Percentiles rank a stretch among this genome's conserved stretches.
Evolutionary conservation across 805 yeast species (phyloP).

Genomic region (Zygosaccharomyces gambellarensis): DNA sequence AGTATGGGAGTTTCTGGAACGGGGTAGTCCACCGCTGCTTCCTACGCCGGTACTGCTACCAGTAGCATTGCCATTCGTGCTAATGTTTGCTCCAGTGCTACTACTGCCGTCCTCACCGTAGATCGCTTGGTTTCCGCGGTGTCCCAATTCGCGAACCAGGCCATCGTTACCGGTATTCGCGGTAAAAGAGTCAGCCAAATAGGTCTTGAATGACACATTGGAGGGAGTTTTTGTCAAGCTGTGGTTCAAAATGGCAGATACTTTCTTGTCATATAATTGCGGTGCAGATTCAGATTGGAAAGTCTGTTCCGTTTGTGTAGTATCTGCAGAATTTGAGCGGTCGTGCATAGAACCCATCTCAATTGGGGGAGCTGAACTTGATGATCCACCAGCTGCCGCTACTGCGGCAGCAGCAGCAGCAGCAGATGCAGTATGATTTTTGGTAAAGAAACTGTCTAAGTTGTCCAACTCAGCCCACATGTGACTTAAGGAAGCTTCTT

Average conservation of each 20-base stretch:
- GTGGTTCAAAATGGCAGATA: slow-evolving; percentile 65
- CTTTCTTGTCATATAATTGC: slow-evolving; percentile 73
- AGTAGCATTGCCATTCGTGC: neutral
- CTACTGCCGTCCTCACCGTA: slow-evolving; percentile 9
- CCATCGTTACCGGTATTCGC: slow-evolving; percentile 27
- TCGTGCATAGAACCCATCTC: slow-evolving; percentile 32
- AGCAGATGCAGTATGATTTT: slow-evolving; percentile 37
- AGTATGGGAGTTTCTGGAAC: slow-evolving; percentile 12
- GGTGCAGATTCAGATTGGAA: slow-evolving; percentile 68
- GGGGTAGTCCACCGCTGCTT: slow-evolving; percentile 13
- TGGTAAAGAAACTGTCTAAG: slow-evolving; percentile 81
- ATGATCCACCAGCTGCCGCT: slow-evolving; percentile 7
- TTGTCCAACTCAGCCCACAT: slow-evolving; percentile 93
- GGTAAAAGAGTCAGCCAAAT: slow-evolving; percentile 63
- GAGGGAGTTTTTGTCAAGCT: slow-evolving; percentile 72
- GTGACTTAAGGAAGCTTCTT: slow-evolving; percentile 73
- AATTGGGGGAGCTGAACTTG: slow-evolving; percentile 9
- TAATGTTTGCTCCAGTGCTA: neutral
- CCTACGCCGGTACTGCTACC: neutral
- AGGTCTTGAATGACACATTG: slow-evolving; percentile 69
- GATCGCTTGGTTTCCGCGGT: slow-evolving; percentile 6
- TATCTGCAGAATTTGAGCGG: slow-evolving; percentile 52
- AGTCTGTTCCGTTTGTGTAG: slow-evolving; percentile 46
- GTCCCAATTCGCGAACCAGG: slow-evolving; percentile 6
- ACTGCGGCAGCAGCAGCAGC: slow-evolving; percentile 11